A percentile compares a stretch with the other conserved stretches of the same genome.
phyloP scores from a whole-genome alignment of 2,329 filamentous ascomycete genomes.

The Hypoxylon sp. region DNA sequence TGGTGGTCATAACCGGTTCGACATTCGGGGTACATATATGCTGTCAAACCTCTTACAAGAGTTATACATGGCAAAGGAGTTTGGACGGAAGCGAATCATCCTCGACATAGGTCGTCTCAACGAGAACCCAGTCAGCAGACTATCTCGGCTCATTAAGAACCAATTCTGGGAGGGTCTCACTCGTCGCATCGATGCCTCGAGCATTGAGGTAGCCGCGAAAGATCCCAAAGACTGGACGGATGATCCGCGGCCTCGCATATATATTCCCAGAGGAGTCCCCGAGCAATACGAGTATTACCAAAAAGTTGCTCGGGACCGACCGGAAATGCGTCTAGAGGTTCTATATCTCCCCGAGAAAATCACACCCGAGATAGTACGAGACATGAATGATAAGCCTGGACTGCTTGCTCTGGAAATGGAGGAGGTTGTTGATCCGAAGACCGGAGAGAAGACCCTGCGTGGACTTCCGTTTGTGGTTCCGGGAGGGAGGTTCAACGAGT shows the following conservation, averaged over 20 bases:
- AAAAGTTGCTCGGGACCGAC: slow-evolving; percentile 81
- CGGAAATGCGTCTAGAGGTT: slow-evolving; percentile 90
- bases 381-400: slow-evolving; percentile 89
- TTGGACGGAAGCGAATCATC: slow-evolving; percentile 89
- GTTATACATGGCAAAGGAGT: slow-evolving; percentile 91
- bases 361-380: slow-evolving; percentile 83
- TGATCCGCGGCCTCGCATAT: slow-evolving; percentile 91
- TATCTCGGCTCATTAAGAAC: slow-evolving; percentile 87
- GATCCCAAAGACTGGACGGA: slow-evolving; percentile 97
- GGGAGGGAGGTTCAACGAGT: slow-evolving; percentile 95
- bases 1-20: slow-evolving; percentile 87
- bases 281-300: slow-evolving; percentile 93
- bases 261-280: slow-evolving; percentile 86
- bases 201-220: slow-evolving; percentile 85
- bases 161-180: slow-evolving; percentile 96
- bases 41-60: slow-evolving; percentile 97
- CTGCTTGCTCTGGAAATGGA: slow-evolving; percentile 93
- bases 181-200: slow-evolving; percentile 88
- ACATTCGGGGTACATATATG: slow-evolving; percentile 97
- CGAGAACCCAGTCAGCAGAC: slow-evolving; percentile 92
- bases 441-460: slow-evolving; percentile 78
- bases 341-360: slow-evolving; percentile 82
- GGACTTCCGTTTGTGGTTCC: slow-evolving; percentile 98
- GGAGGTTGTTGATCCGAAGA: slow-evolving; percentile 75
- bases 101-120: slow-evolving; percentile 92